These are phyloP conservation scores for Penicillium sp. DNA, from an alignment of 2,329 filamentous ascomycete species.

Conservation along the genomic window DNA sequence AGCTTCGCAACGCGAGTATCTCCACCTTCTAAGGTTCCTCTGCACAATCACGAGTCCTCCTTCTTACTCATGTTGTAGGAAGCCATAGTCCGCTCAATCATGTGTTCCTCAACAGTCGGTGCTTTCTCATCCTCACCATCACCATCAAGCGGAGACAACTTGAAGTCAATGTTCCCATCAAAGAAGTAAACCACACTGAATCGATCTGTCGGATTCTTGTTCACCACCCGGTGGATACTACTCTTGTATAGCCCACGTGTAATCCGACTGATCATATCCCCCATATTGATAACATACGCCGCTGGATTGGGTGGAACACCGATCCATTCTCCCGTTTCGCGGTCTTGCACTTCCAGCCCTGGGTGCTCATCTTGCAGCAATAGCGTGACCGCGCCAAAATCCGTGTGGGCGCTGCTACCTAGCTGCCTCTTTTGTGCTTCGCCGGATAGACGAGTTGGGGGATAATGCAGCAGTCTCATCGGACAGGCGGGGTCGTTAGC, in stretches of 20 bases:
- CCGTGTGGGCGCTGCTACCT: too few relatives aligned
- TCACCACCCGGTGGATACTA: neutral
- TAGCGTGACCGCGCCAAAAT: too few relatives aligned
- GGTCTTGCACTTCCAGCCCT: too few relatives aligned
- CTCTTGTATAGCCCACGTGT: neutral
- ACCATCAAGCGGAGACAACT: neutral
- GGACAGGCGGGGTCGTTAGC: too few relatives aligned
- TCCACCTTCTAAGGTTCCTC: too few relatives aligned
- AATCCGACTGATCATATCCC: neutral
- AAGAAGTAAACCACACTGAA: neutral
- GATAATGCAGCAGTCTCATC: too few relatives aligned
- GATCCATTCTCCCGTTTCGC: too few relatives aligned
- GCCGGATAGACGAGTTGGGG: too few relatives aligned
- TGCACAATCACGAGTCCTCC: neutral
- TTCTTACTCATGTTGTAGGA: neutral
- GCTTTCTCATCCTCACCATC: neutral
- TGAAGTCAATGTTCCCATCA: conserved; percentile 1
- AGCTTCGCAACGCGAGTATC: too few relatives aligned
- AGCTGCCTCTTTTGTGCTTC: too few relatives aligned
- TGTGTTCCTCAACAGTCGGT: neutral
- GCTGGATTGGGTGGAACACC: too few relatives aligned
- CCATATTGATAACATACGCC: neutral
- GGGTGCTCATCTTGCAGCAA: too few relatives aligned
- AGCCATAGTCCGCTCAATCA: neutral
- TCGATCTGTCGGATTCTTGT: neutral